A percentile compares a stretch with the other conserved stretches of the same genome.
Evolutionary conservation across 768 basidiomycete genomes (phyloP).

Genomic region (Trametes coccinea): DNA sequence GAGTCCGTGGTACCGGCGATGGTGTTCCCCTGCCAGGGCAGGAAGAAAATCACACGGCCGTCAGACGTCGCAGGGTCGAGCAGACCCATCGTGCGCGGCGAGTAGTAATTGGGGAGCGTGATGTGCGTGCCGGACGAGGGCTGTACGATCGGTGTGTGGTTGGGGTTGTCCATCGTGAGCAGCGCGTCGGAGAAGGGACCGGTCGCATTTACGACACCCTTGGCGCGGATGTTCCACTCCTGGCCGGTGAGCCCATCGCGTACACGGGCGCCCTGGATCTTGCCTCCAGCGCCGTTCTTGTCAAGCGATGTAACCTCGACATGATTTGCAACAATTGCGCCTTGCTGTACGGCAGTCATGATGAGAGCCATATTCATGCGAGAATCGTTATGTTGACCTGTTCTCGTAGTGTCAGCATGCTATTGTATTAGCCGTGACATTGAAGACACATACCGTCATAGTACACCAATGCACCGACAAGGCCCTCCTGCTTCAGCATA

Average conservation of each 20-base stretch:
- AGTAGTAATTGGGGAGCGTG: conserved; percentile 96
- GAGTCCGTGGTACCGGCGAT: conserved; percentile 97
- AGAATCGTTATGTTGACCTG: conserved; percentile 97
- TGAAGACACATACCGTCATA: conserved; percentile 73
- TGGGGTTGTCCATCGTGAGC: conserved; percentile 75
- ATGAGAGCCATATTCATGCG: conserved; percentile 97
- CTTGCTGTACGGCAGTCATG: conserved; percentile 92
- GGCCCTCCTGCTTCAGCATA: conserved; percentile 89
- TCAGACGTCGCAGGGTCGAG: conserved; percentile 95
- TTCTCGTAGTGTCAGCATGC: conserved; percentile 27
- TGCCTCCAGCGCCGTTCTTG: conserved; percentile 59
- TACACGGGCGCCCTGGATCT: conserved; percentile 72
- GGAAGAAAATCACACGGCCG: conserved; percentile 97
- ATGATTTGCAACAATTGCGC: conserved; percentile 88
- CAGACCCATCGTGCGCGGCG: conserved; percentile 91
- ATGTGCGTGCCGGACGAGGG: conserved; percentile 94
- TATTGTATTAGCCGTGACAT: conserved; percentile 31
- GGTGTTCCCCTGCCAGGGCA: conserved; percentile 97
- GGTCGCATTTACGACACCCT: conserved; percentile 95
- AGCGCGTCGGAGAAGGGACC: conserved; percentile 91
- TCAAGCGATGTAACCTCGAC: conserved; percentile 78
- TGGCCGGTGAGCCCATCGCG: conserved; percentile 83
- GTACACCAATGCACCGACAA: conserved; percentile 95
- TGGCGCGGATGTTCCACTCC: conserved; percentile 79
- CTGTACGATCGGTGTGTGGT: conserved; percentile 84